Evolutionary conservation across 106 monocot species (phyloP), one percentile per base, ranked within the genome.

Genomic region (Dendrobium officinale): DNA sequence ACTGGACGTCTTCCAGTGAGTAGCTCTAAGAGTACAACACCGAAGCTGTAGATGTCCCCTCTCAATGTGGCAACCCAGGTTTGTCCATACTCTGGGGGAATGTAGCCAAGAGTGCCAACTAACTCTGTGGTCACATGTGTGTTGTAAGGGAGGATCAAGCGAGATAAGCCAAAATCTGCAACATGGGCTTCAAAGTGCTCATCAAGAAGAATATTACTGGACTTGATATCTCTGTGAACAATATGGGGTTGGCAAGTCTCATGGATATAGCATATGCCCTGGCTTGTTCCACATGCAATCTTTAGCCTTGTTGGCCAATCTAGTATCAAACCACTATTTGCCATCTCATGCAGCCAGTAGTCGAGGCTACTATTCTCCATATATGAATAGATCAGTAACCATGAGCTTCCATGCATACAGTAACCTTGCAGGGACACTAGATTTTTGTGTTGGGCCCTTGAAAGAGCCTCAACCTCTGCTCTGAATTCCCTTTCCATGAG

Each of bases 31-130:
- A 93, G 82, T 51, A 96, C 91, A 4, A 96, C 96, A 0, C 96
- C 96, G 42, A 96, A 96, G 88, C 96, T 96, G 84, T 96, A 96
- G 44, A 93, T 91, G 72, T 96, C 96, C 4, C 96, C 96, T 75
- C 90, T 93, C 6, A 88, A 77, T 0, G 96, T 90, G 27, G 91
- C 86, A 78, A 91, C 90, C 96, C 93, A 93, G 7, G 82, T 86
- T 58, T 88, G 85, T 18, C 91, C 93, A 42, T 96, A 96, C 84
- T 96, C 96, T 1, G 96, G 96, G 18, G 96, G 96, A 18, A 96
- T 91, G 79, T 96, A 96, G 1, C 96, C 96, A 64, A 96, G 88
- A 2, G 93, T 93, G 0, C 96, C 96, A 3, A 93, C 96, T 10
- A 93, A 82, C 59, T 93, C 91, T 1, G 96, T 96, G 84, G 93